Evolutionary conservation across 371 early-diverging fungal genomes (phyloP).

Genomic region (Zychaea mexicana): DNA sequence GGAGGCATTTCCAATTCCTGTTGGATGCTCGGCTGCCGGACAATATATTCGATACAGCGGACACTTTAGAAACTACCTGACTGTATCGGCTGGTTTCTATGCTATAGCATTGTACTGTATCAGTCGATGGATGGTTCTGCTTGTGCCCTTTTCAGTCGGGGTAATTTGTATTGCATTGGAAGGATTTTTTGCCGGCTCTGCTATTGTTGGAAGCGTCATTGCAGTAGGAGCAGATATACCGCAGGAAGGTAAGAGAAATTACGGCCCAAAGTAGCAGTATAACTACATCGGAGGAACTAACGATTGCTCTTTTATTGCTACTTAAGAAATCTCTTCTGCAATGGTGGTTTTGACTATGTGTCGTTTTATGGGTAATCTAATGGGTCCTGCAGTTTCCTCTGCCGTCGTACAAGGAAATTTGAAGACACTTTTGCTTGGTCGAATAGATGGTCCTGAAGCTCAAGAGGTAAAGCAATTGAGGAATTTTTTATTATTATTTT

Average conservation of each 20-base stretch:
- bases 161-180: not conserved
- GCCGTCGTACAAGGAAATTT: conserved; percentile 4
- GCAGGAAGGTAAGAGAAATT: not conserved
- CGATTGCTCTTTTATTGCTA: too few species aligned
- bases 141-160: not conserved
- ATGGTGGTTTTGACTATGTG: conserved; percentile 53
- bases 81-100: not conserved
- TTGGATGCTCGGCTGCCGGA: not conserved
- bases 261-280: not conserved
- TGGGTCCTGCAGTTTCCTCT: conserved; percentile 35
- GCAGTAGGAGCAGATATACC: conserved; percentile 3
- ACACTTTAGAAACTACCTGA: conserved; percentile 16
- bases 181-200: not conserved
- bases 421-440: not conserved
- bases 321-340: conserved; percentile 42
- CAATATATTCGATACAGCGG: not conserved
- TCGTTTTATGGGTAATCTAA: conserved; percentile 46
- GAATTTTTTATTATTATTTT: too few species aligned
- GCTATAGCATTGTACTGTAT: not conserved
- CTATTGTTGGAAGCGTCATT: not conserved
- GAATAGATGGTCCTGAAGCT: conserved; percentile 2
- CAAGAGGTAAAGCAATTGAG: conserved; percentile 1
- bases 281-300: not conserved
- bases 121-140: not conserved
- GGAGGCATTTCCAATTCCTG: not conserved